Evolutionary conservation across 352 stramenopile species (phyloP).

Genomic region (Lagenidium giganteum): DNA sequence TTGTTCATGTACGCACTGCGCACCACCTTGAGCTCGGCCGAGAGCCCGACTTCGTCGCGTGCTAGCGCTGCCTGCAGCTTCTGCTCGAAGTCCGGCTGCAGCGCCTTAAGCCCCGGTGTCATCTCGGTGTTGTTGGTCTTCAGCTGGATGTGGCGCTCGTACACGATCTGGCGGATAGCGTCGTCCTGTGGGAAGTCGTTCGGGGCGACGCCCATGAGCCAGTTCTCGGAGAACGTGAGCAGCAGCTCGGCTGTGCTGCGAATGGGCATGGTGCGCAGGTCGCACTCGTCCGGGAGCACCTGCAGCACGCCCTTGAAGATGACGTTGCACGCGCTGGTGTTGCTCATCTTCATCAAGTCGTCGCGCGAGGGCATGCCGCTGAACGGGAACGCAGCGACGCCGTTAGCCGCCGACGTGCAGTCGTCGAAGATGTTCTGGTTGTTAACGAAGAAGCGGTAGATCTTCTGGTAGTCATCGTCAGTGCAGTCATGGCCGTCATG

Average conservation of each 20-base stretch:
- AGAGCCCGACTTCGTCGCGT: too few relatives aligned
- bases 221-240: slow-evolving; percentile 6
- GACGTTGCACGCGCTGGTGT: slow-evolving; percentile 11
- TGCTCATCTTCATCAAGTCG: slow-evolving; percentile 14
- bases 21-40: too few relatives aligned
- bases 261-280: slow-evolving; percentile 11
- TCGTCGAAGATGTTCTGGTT: slow-evolving; percentile 17
- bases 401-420: slow-evolving; percentile 9
- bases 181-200: slow-evolving; percentile 3
- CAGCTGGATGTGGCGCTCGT: slow-evolving; percentile 5
- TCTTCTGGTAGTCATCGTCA: slow-evolving; percentile 1
- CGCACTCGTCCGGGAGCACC: slow-evolving; percentile 13
- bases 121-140: too few relatives aligned
- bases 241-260: slow-evolving; percentile 14
- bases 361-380: slow-evolving; percentile 10
- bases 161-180: slow-evolving; percentile 6
- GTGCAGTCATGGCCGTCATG: slow-evolving; percentile 5
- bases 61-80: too few relatives aligned
- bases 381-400: slow-evolving; percentile 20
- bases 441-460: slow-evolving; percentile 14
- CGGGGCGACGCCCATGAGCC: background rate
- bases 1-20: too few relatives aligned
- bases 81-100: too few relatives aligned
- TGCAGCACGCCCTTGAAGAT: slow-evolving; percentile 11
- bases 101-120: too few relatives aligned